A percentile compares a stretch with the other conserved stretches of the same genome.
These are phyloP conservation scores for Chaetomium strumarium DNA, from an alignment of 2,329 filamentous ascomycete genomes.

Conservation along the genomic window DNA sequence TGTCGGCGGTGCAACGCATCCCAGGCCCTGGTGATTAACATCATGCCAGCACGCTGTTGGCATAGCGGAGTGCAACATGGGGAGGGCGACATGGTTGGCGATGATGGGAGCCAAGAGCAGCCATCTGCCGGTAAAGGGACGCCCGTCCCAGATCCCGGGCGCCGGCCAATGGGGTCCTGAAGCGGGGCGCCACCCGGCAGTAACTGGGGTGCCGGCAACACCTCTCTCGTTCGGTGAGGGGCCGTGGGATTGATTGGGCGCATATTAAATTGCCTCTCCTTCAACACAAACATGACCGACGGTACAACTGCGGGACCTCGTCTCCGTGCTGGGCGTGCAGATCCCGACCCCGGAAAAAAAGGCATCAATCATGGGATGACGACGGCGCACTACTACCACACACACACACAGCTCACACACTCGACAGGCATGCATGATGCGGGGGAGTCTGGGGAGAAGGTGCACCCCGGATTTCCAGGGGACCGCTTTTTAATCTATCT, in stretches of 20 bases:
- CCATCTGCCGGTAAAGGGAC: conserved; percentile 15
- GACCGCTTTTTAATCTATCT: conserved; percentile 17
- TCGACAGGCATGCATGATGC: background rate
- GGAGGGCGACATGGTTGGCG: background rate
- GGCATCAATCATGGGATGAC: conserved; percentile 3
- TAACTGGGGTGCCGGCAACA: conserved; percentile 1
- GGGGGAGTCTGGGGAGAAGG: background rate
- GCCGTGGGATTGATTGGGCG: conserved; percentile 15
- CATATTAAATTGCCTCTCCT: conserved; percentile 8
- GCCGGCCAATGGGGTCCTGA: conserved; percentile 8
- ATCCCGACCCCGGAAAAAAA: conserved; percentile 18
- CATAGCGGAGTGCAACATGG: background rate
- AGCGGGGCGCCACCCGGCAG: conserved; percentile 8
- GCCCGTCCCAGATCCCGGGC: conserved; percentile 6
- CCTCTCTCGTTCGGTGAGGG: conserved; percentile 13
- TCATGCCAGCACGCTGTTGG: conserved; percentile 5
- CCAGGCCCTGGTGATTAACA: conserved; percentile 10
- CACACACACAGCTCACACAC: background rate
- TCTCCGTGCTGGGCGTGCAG: conserved; percentile 15
- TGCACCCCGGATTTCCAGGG: conserved; percentile 18
- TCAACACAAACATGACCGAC: background rate
- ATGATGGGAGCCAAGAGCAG: conserved; percentile 4
- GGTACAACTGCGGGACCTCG: conserved; percentile 17
- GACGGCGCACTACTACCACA: background rate
- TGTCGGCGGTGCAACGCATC: conserved; percentile 6